phyloP scores from a whole-genome alignment of 176 grass and related monocot species.

The Panicum miliaceum region DNA sequence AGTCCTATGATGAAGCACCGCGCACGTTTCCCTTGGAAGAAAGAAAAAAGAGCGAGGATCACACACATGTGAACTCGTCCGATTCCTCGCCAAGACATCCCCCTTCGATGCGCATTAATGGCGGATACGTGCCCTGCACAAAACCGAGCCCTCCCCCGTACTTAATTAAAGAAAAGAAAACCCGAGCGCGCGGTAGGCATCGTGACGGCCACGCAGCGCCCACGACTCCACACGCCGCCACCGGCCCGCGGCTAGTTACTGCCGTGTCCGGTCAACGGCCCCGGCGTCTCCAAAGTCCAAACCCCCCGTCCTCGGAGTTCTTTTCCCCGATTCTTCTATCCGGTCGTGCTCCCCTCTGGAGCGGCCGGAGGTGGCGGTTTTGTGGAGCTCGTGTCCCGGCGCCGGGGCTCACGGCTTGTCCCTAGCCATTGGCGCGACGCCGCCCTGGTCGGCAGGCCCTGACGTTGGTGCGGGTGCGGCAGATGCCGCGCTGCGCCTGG shows the following conservation, averaged over 20 bases:
- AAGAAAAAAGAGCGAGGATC: not conserved
- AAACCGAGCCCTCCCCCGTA: not conserved
- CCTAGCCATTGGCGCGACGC: conserved; percentile 28
- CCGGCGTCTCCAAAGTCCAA: not conserved
- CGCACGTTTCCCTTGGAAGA: not conserved
- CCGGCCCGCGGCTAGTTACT: not conserved
- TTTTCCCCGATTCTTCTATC: not conserved
- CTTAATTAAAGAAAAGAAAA: not conserved
- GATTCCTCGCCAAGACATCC: conserved; percentile 23
- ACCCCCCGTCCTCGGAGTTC: not conserved
- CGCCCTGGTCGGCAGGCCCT: not conserved
- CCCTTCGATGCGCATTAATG: conserved; percentile 36
- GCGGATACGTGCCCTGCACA: conserved; percentile 52
- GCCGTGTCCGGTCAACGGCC: not conserved
- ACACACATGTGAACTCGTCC: not conserved
- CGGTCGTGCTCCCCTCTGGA: not conserved
- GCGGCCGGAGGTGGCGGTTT: not conserved
- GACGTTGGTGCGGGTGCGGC: not conserved
- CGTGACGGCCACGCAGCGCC: conserved; percentile 54
- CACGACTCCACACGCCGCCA: conserved; percentile 40
- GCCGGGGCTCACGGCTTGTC: conserved; percentile 11
- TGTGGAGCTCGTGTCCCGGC: conserved; percentile 25
- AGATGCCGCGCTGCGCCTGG: no score
- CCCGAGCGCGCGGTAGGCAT: not conserved
- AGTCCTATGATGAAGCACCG: not conserved